Base-by-base conservation (phyloP, 345 rosid species). In the Gossypium stocksii region DNA sequence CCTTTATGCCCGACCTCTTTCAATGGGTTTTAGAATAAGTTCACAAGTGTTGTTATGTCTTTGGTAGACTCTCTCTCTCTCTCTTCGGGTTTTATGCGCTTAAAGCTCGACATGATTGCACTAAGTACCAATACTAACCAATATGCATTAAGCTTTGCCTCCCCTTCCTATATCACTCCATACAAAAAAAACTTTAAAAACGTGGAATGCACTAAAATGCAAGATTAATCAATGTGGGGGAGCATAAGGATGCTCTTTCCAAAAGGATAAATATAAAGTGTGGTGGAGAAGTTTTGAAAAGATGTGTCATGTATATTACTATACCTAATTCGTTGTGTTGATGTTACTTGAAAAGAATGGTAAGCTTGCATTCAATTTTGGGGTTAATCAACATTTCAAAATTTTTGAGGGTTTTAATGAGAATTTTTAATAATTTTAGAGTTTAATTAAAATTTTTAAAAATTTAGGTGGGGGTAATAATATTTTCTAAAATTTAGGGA, bases 31-130 rank as follows among this genome's bases (percentile, higher is more conserved):
- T 49, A 44, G 71, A 66, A 60, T 70, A 66, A 69, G 25, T 75
- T 76, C 13, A 83, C 69, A 62, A 5, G 7, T 1, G 7, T 5
- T 5, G 41, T 34, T 34, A 34, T 34, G 41, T 34, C 41, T 34
- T 34, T 71, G 27, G 59, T 29, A 74, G 80, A 82, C 77, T 82
- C 82, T 78, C 85, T 84, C 89, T 4, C 41, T 34, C 38, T 4
- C 38, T 34, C 0, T 29, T n/a, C 78, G 83, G 89, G 89, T 86
- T 89, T 85, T 85, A 87, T 82, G 88, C 84, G 70, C 83, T 77
- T 79, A 83, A 84, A 86, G 85, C 87, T 82, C 61, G 75, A 76
- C 88, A 85, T 82, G 83, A 81, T 82, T 79, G 84, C 69, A 54
- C 70, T 44, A 41, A 38, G 25, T 13, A 48, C 52, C 15, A 5